Evolutionary conservation across 345 rosid species (phyloP).

Genomic region (Gossypium raimondii): DNA sequence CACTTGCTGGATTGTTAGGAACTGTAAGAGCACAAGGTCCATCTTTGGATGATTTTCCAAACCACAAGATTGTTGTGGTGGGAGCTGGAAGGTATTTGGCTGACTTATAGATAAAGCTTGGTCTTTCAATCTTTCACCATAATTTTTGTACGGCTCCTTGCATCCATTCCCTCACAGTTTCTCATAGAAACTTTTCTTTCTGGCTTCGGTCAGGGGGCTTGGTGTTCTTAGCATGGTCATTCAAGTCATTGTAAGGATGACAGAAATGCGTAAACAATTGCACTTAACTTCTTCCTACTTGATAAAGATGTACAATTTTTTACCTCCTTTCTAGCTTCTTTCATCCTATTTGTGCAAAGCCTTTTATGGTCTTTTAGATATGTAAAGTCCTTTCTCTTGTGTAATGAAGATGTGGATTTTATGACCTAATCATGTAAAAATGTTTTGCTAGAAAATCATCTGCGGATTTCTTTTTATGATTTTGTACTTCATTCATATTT

Average conservation of each 20-base stretch:
- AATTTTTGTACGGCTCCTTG: background rate
- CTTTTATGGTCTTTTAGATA: background rate
- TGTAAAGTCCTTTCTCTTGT: background rate
- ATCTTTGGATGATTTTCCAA: too few species aligned
- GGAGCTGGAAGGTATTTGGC: conserved; percentile 82
- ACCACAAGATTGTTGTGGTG: too few species aligned
- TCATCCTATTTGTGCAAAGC: conserved; percentile 1
- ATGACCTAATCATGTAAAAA: background rate
- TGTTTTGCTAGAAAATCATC: background rate
- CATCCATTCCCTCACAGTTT: conserved; percentile 6
- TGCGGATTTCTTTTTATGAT: background rate
- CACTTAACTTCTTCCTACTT: conserved; percentile 59
- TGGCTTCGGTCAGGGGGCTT: conserved; percentile 76
- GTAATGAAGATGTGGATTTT: background rate
- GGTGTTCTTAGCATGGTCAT: conserved; percentile 81
- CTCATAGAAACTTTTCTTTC: conserved; percentile 15
- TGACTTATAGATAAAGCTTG: conserved; percentile 1
- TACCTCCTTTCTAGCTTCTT: conserved; percentile 7
- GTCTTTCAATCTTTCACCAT: background rate
- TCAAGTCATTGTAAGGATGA: conserved; percentile 72
- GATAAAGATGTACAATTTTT: conserved; percentile 80
- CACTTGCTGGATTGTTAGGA: too few species aligned
- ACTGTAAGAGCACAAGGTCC: too few species aligned
- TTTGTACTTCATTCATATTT: background rate
- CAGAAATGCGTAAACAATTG: conserved; percentile 48